Conservation (phyloP, 352 stramenopile species). For the Phytopythium vexans region DNA sequence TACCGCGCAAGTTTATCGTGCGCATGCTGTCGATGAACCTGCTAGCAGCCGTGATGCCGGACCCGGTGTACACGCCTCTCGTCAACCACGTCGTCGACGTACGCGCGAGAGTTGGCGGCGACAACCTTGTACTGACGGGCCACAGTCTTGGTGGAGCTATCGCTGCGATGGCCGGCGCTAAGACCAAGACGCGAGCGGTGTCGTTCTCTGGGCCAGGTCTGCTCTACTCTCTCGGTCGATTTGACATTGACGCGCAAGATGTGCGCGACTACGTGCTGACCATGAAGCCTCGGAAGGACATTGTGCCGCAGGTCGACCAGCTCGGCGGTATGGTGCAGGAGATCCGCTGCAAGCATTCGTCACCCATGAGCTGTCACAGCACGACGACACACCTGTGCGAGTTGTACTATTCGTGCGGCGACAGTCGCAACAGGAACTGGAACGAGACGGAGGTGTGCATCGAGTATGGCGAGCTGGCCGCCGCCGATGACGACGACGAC, state of each 20-base stretch:
- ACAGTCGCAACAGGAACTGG: constrained; percentile 62
- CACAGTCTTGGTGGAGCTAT: constrained; percentile 78
- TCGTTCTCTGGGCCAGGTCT: constrained; percentile 75
- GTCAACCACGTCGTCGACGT: constrained; percentile 49
- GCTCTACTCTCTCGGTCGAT: constrained; percentile 70
- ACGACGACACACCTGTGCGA: constrained; percentile 75
- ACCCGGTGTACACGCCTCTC: constrained; percentile 54
- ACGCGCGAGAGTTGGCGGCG: constrained; percentile 35
- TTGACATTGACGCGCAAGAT: constrained; percentile 52
- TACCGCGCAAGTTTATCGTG: constrained; percentile 66
- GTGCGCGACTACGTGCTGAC: constrained; percentile 79
- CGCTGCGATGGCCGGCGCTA: constrained; percentile 71
- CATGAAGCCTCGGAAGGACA: constrained; percentile 77
- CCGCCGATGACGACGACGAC: constrained; percentile 17
- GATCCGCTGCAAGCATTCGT: constrained; percentile 67
- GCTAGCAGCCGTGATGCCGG: constrained; percentile 60
- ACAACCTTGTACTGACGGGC: constrained; percentile 67
- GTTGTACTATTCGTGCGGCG: constrained; percentile 69
- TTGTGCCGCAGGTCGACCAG: constrained; percentile 73
- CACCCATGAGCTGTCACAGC: constrained; percentile 67
- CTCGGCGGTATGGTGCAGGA: constrained; percentile 77
- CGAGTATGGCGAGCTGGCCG: constrained; percentile 34
- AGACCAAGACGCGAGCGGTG: constrained; percentile 65
- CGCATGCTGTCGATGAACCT: constrained; percentile 72
- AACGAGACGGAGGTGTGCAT: constrained; percentile 52